These are phyloP conservation scores for Lithohypha guttulata DNA, from an alignment of 2,329 filamentous ascomycete genomes.

Conservation along the genomic window DNA sequence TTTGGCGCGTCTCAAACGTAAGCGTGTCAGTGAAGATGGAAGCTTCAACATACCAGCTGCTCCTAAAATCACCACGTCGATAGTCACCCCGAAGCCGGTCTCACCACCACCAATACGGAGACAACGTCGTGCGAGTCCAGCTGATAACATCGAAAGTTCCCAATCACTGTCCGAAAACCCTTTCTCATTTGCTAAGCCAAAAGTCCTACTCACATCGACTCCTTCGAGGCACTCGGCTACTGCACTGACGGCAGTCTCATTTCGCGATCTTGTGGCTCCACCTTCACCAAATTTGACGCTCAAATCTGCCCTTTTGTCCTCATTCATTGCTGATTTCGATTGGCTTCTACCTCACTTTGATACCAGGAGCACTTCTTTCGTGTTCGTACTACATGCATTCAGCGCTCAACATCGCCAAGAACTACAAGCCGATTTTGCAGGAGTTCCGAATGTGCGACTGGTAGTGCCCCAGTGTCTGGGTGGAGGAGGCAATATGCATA, in stretches of 20 bases:
- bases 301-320: constrained; percentile 68
- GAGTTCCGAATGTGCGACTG: constrained; percentile 46
- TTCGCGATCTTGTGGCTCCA: constrained; percentile 70
- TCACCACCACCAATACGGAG: constrained; percentile 19
- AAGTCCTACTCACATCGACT: constrained; percentile 73
- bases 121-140: not conserved
- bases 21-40: constrained; percentile 48
- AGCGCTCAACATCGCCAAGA: constrained; percentile 34
- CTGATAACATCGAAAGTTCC: constrained; percentile 20
- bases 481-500: constrained; percentile 76
- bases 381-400: constrained; percentile 53
- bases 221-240: constrained; percentile 48
- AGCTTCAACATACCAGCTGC: not conserved
- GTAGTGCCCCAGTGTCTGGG: constrained; percentile 57
- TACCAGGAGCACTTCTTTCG: constrained; percentile 47
- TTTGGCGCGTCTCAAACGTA: constrained; percentile 54
- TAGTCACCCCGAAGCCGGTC: too few relatives aligned
- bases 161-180: constrained; percentile 11
- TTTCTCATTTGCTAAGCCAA: constrained; percentile 46
- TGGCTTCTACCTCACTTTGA: constrained; percentile 69
- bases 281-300: constrained; percentile 64
- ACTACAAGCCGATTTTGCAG: constrained; percentile 31
- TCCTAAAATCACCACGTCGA: not conserved
- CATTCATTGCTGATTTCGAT: constrained; percentile 73
- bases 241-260: constrained; percentile 22